Base-by-base conservation (phyloP, 208 protist species). In the Crithidia fasciculata region DNA sequence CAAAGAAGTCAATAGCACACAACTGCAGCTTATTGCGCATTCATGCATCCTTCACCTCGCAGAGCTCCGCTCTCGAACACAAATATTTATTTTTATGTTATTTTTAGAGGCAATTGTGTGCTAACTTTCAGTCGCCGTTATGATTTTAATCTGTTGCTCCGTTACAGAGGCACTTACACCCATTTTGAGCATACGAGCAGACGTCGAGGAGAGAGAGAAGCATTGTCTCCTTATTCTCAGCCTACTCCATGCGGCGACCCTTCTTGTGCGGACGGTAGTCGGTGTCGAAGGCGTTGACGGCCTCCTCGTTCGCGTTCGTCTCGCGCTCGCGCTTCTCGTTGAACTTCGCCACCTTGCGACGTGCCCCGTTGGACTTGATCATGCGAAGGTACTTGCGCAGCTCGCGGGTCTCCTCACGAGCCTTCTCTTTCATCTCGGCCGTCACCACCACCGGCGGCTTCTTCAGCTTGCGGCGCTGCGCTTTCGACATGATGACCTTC, bases 311-410 rank as follows among this genome's bases (percentile, higher is more conserved):
- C 5, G 74, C 80, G 43, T 60, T 70, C 65, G 72, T 81, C 58
- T 95, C 92, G 44, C 93, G 87, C 18, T 69, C 13, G 43, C 93
- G 83, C 78, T 97, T 97, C 77, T 81, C 77, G 16, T 50, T 77
- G 44, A 94, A 57, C 80, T 93, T 91, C 0, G 82, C 82, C 2
- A 95, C 47, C 80, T 97, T 97, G 37, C 93, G 84, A 2, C 93
- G 78, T 5, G 80, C 78, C 8, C 93, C 93, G 72, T 97, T 97
- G 10, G 93, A 93, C 81, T 97, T 97, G 47, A 97, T 58, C 79
- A 95, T 90, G 50, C 93, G 90, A 39, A 93, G 78, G 58, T 95
- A 72, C 74, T 91, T 94, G 41, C 93, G 93, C 63, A 93, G 69
- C 84, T 97, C 89, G 0, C 87, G 80, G n/a, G 80, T 88, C 58